A percentile compares a stretch with the other conserved stretches of the same genome.
phyloP scores from a whole-genome alignment of 163 green algal genomes.

The Chlorella variabilis region DNA sequence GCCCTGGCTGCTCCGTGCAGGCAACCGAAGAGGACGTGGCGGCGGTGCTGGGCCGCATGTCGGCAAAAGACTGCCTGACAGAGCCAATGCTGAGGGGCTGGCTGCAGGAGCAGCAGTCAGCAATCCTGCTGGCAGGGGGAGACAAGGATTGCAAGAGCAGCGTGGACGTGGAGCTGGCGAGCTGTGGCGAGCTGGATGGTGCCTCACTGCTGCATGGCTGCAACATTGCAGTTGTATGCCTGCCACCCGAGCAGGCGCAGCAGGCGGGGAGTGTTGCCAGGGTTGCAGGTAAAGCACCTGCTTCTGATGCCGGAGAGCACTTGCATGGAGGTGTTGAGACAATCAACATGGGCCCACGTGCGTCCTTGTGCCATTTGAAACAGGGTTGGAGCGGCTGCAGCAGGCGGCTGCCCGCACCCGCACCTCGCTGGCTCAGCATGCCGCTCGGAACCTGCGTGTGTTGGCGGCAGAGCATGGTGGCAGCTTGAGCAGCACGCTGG shows the following conservation, averaged over 20 bases:
- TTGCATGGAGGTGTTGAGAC: too few species aligned
- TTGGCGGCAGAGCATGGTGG: background rate
- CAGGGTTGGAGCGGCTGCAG: background rate
- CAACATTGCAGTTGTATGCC: background rate
- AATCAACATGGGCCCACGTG: background rate
- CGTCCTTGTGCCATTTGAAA: too few species aligned
- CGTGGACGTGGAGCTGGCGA: background rate
- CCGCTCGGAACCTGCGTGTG: background rate
- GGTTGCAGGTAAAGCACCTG: background rate
- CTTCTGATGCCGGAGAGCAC: too few species aligned
- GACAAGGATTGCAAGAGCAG: too few species aligned
- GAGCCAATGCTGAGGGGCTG: background rate
- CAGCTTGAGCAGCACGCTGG: background rate
- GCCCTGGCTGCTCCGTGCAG: background rate
- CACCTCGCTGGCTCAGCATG: background rate
- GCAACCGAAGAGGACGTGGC: background rate
- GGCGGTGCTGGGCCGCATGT: constrained; percentile 1
- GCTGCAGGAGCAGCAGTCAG: background rate
- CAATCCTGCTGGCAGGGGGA: background rate
- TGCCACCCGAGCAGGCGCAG: background rate
- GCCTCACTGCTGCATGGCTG: background rate
- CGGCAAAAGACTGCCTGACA: background rate
- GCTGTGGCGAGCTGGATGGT: background rate
- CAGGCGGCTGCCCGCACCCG: background rate
- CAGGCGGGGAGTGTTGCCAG: background rate